Percentiles rank a stretch among this genome's conserved stretches.
phyloP scores from a whole-genome alignment of 169 alveolate species.

The Plasmodium gonderi region DNA sequence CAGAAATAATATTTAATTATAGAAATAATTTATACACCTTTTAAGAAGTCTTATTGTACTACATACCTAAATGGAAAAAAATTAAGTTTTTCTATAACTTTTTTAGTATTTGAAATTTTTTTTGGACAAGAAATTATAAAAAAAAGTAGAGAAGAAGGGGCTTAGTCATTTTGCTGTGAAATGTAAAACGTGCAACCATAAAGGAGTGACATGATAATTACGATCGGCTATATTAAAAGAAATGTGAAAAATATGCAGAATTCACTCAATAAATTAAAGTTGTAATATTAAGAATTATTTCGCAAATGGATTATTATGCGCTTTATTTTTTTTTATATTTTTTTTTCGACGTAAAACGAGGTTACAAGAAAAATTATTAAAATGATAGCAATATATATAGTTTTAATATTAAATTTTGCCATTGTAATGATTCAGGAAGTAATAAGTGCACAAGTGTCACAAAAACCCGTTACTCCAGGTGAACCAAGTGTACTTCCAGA shows the following conservation, averaged over 20 bases:
- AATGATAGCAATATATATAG: neutral
- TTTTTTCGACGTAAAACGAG: neutral
- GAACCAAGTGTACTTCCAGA: neutral
- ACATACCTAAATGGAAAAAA: neutral
- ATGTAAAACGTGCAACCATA: neutral
- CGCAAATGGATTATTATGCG: neutral
- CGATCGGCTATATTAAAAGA: neutral
- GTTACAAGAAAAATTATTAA: neutral
- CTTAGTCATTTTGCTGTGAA: neutral
- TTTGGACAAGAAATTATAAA: neutral
- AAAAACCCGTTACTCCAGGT: neutral
- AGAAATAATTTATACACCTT: neutral
- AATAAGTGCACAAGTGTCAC: neutral
- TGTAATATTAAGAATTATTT: neutral
- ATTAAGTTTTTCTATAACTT: neutral
- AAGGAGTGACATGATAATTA: neutral
- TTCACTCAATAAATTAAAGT: neutral
- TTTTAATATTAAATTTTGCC: neutral
- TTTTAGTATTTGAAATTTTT: neutral
- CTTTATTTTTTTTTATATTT: neutral
- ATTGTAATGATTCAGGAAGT: neutral
- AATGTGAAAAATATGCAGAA: neutral
- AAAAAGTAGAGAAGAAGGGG: neutral
- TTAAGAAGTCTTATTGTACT: neutral
- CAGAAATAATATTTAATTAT: neutral